Base-by-base conservation (phyloP, 768 basidiomycete genomes). In the Serendipita sp. region DNA sequence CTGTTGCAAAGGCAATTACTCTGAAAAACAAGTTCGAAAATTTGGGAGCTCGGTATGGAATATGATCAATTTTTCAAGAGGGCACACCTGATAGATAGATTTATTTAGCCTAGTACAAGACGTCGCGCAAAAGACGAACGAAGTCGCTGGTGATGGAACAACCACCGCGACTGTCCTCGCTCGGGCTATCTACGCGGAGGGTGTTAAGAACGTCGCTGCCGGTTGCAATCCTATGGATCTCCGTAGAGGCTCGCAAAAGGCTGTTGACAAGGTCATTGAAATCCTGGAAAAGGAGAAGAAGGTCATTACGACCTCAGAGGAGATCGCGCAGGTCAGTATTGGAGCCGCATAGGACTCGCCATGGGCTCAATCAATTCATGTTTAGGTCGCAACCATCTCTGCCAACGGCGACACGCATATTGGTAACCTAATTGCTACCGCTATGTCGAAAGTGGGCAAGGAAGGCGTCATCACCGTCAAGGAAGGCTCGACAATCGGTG, bases 181-280 rank as follows among this genome's bases (percentile, higher is more conserved):
- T 9, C 89, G 92, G 62, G 93, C 95, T 63, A 97, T 99, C 75
- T 99, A 96, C 77, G 82, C 92, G 0, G 95, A 99, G 75, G 95
- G 95, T 73, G 94, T 97, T 70, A 97, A 97, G 80, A 98, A 98
- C 69, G 95, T 98, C 64, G 95, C 95, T 22, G 95, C 95, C 9
- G 95, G 95, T 2, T 99, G 95, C 81, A 96, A 95, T 78, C 95
- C 95, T 13, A 99, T 97, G 94, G 95, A 99, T 76, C 89, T 98
- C 64, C 91, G 95, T 65, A 86, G 94, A n/a, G 95, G 95, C 60
- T 85, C 94, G 9, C 95, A 99, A 72, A 90, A 91, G 9, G 95
- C 95, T 53, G 95, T 99, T 50, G 90, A 95, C 73, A 87, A 88
- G 66, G 92, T 99, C 68, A 87, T 97, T 66, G 82, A 88, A 69